Base-by-base conservation (phyloP, 2,329 filamentous ascomycete species). In the Hymenotorrendiella dingleyae region DNA sequence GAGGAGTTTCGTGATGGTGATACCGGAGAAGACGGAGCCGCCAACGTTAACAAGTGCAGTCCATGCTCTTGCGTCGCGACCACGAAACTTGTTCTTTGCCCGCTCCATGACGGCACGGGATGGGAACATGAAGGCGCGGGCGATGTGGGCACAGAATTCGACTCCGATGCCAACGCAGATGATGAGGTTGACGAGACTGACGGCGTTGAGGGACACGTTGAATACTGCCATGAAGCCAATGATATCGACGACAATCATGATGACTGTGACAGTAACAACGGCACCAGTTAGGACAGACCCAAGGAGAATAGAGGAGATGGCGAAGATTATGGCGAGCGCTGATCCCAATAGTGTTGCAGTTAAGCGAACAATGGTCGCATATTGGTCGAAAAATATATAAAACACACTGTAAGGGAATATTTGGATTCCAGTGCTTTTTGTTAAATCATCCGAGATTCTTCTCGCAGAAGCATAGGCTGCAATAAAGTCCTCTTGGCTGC, bases 381-480 rank as follows among this genome's bases (percentile, higher is more conserved):
- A 98, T 62, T 97, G 93, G 62, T 98, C 93, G 62, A 98, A 98
- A 76, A 97, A 98, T 62, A 98, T 90, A 69, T 98, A 98, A 64
- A 95, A 95, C 47, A 96, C 83, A 54, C 87, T 94, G 69, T 98
- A 98, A 0, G 93, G 88, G 73, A 98, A 98, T 3, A 98, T 82
- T 19, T 93, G 82, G 17, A 86, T 79, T 4, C 81, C 77, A 4
- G 89, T 90, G 39, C 75, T 72, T 40, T 76, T 66, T 11, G 75
- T 82, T 39, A 98, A 82, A 21, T 85, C 83, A 10, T 80, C 68
- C 0, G 91, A 82, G 49, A 98, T 95, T 47, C 93, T 86, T 14
- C 91, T 85, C 3, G 93, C 93, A 1, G 91, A 80, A 4, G 84
- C 80, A 63, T 97, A 96, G 0, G 93, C 88, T 21, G 80, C 74